Conservation (phyloP, 2,329 filamentous ascomycete species). For the Juglanconis juglandina region DNA sequence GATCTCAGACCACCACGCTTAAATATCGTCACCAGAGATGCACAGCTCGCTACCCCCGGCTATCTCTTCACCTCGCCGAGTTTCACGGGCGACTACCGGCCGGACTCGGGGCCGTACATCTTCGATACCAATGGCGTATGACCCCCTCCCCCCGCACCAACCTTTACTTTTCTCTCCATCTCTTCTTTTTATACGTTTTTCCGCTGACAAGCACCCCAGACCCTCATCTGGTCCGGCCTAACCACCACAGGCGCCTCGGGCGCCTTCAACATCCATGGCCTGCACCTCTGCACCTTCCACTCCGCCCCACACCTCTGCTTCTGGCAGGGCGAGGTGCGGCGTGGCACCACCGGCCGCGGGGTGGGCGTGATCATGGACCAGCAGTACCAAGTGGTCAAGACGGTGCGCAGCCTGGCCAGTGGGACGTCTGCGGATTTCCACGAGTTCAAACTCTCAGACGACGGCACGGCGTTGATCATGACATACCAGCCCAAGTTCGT, state of each 20-base stretch:
- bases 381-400: conserved; percentile 9
- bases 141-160: no score
- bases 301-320: conserved; percentile 7
- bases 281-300: conserved; percentile 6
- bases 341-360: conserved; percentile 5
- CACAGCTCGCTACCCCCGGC: conserved; percentile 4
- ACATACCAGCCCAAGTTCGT: conserved; percentile 6
- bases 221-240: conserved; percentile 9
- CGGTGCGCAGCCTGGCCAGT: not conserved
- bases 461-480: conserved; percentile 6
- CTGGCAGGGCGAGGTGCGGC: conserved; percentile 9
- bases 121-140: conserved; percentile 13
- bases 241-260: not conserved
- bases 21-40: conserved; percentile 2
- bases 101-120: conserved; percentile 12
- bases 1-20: conserved; percentile 11
- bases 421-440: conserved; percentile 5
- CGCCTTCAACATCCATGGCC: not conserved
- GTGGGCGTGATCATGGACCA: conserved; percentile 9
- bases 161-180: no score
- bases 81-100: conserved; percentile 3
- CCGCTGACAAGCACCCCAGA: not conserved
- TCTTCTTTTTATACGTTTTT: no score
- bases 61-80: conserved; percentile 4
- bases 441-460: conserved; percentile 6